Percentiles rank a stretch among this genome's conserved stretches.
phyloP scores from a whole-genome alignment of 2,329 filamentous ascomycete species.

The Talaromyces islandicus region DNA sequence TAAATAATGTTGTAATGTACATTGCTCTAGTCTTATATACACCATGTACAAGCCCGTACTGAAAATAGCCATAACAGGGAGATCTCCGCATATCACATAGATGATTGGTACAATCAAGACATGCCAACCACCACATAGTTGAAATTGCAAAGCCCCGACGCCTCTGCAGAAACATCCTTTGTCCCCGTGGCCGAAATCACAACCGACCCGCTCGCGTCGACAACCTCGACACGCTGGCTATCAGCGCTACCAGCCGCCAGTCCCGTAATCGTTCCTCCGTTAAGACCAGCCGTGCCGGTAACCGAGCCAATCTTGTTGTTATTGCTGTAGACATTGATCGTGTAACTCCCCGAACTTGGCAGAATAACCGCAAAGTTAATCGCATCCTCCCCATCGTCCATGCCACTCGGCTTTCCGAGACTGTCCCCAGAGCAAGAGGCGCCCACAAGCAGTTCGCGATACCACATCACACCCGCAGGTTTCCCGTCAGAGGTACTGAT shows the following conservation, averaged over 20 bases:
- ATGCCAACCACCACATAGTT: slow-evolving; percentile 12
- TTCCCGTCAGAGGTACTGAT: slow-evolving; percentile 13
- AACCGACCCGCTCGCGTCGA: neutral
- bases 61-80: neutral
- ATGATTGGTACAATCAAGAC: neutral
- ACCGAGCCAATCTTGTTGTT: slow-evolving; percentile 4
- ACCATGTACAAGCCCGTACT: neutral
- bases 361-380: slow-evolving; percentile 11
- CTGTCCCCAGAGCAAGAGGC: slow-evolving; percentile 4
- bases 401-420: neutral
- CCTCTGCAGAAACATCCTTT: slow-evolving; percentile 8
- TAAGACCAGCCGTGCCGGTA: slow-evolving; percentile 3
- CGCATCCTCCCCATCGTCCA: slow-evolving; percentile 8
- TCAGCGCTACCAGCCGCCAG: slow-evolving; percentile 8
- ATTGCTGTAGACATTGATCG: slow-evolving; percentile 12
- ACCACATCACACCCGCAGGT: slow-evolving; percentile 24
- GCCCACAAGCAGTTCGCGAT: slow-evolving; percentile 10
- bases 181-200: slow-evolving; percentile 6
- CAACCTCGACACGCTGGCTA: slow-evolving; percentile 10
- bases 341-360: neutral
- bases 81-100: neutral
- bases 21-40: neutral
- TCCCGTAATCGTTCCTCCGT: slow-evolving; percentile 3
- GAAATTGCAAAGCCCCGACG: slow-evolving; percentile 9
- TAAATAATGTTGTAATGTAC: neutral